These are phyloP conservation scores for Pythium sukuiense DNA, from an alignment of 352 stramenopile species.

Conservation along the genomic window DNA sequence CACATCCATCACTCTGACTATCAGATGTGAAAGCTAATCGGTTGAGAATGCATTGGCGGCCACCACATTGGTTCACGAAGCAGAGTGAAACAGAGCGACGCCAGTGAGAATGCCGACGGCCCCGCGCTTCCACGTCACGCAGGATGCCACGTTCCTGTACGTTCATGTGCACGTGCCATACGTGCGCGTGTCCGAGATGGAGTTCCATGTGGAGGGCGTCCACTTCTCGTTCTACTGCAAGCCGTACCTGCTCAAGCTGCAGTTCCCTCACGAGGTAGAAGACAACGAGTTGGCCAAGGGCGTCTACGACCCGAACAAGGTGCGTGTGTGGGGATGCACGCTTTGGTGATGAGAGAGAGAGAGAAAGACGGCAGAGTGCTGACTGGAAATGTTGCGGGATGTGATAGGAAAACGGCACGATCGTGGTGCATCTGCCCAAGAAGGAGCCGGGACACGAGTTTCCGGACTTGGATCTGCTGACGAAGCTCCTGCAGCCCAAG, in stretches of 20 bases:
- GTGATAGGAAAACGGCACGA: slow-evolving; percentile 89
- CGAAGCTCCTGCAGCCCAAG: slow-evolving; percentile 85
- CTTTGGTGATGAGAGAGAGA: background rate
- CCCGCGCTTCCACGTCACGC: slow-evolving; percentile 81
- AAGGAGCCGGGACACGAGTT: slow-evolving; percentile 86
- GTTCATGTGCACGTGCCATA: slow-evolving; percentile 90
- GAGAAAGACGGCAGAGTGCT: background rate
- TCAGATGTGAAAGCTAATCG: background rate
- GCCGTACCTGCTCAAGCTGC: slow-evolving; percentile 96
- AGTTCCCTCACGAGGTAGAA: slow-evolving; percentile 88
- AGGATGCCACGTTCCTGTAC: slow-evolving; percentile 82
- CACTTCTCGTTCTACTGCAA: slow-evolving; percentile 96
- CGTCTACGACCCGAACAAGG: slow-evolving; percentile 90
- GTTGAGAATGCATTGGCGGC: background rate
- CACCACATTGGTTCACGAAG: background rate
- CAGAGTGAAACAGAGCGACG: background rate
- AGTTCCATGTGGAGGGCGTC: slow-evolving; percentile 88
- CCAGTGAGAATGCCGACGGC: slow-evolving; percentile 62
- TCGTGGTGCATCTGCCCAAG: slow-evolving; percentile 91
- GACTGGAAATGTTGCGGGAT: background rate
- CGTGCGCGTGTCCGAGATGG: slow-evolving; percentile 91
- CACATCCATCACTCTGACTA: slow-evolving; percentile 11
- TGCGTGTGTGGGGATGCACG: slow-evolving; percentile 16
- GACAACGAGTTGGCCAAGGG: slow-evolving; percentile 90
- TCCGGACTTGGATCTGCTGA: slow-evolving; percentile 92